Evolutionary conservation across 768 basidiomycete species (phyloP).

Genomic region (Boletus sp.): DNA sequence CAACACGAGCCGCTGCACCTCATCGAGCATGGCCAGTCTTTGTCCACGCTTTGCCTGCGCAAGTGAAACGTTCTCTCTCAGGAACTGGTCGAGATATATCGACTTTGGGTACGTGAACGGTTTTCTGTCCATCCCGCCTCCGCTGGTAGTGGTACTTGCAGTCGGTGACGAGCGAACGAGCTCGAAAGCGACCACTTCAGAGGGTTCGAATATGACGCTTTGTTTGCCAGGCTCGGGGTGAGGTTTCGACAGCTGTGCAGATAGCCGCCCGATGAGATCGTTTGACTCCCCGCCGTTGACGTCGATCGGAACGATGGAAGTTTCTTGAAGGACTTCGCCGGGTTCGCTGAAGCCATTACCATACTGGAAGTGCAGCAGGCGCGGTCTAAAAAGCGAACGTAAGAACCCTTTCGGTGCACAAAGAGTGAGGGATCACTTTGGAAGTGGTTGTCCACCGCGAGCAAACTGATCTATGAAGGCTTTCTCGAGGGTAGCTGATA

Average conservation of each 20-base stretch:
- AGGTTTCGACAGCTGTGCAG: conserved; percentile 33
- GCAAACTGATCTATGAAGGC: conserved; percentile 39
- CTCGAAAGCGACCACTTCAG: conserved; percentile 63
- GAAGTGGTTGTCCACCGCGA: conserved; percentile 30
- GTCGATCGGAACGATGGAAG: conserved; percentile 53
- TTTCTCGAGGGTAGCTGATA: conserved; percentile 46
- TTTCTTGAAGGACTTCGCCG: conserved; percentile 32
- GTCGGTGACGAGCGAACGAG: conserved; percentile 33
- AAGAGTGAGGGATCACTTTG: conserved; percentile 27
- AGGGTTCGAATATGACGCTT: conserved; percentile 60
- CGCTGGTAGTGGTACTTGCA: conserved; percentile 9
- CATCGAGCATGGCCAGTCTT: conserved; percentile 41
- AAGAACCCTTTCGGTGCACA: conserved; percentile 1
- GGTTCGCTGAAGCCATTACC: conserved; percentile 41
- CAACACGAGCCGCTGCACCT: conserved; percentile 46
- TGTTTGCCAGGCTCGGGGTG: conserved; percentile 36
- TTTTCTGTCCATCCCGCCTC: conserved; percentile 26
- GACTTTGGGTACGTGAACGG: conserved; percentile 60
- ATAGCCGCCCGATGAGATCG: conserved; percentile 55
- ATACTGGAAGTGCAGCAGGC: conserved; percentile 58
- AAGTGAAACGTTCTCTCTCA: conserved; percentile 53
- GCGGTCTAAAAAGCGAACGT: conserved; percentile 21
- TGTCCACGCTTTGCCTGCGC: conserved; percentile 35
- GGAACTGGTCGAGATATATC: conserved; percentile 72
- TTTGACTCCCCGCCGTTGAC: conserved; percentile 44